Percentiles rank a stretch among this genome's conserved stretches.
Evolutionary conservation across 768 basidiomycete species (phyloP).

Genomic region (Exsudoporus frostii): DNA sequence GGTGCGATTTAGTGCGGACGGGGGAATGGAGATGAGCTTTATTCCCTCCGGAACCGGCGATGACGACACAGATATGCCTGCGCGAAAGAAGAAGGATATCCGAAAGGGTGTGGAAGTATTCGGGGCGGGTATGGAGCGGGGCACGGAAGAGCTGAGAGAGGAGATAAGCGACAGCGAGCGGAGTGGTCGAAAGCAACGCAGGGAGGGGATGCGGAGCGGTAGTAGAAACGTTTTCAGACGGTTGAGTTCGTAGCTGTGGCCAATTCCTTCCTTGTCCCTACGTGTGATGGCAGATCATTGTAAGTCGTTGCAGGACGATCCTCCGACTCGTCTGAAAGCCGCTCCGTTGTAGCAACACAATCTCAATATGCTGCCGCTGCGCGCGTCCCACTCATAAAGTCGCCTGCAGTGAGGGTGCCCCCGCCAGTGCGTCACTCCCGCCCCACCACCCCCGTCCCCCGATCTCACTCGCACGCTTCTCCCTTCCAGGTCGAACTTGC

Average conservation of each 20-base stretch:
- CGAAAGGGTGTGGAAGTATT: conserved; percentile 73
- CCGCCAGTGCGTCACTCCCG: conserved; percentile 51
- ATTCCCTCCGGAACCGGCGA: conserved; percentile 47
- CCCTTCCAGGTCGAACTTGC: conserved; percentile 73
- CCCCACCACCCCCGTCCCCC: not conserved
- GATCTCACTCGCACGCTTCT: not conserved
- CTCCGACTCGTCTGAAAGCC: not conserved
- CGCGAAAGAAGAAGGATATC: conserved; percentile 33
- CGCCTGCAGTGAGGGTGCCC: conserved; percentile 86
- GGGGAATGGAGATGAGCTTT: conserved; percentile 84
- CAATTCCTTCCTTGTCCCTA: not conserved
- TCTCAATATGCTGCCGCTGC: conserved; percentile 79
- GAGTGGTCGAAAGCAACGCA: conserved; percentile 73
- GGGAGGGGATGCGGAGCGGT: conserved; percentile 82
- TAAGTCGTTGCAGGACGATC: conserved; percentile 9
- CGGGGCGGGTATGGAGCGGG: conserved; percentile 87
- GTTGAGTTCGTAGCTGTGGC: conserved; percentile 15
- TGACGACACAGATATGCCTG: conserved; percentile 12
- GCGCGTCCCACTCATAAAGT: conserved; percentile 84
- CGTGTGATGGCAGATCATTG: conserved; percentile 19
- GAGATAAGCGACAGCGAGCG: conserved; percentile 64
- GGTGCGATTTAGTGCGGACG: conserved; percentile 41
- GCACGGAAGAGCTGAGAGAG: conserved; percentile 46
- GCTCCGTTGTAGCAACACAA: conserved; percentile 23
- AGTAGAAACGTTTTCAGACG: conserved; percentile 79